phyloP scores from a whole-genome alignment of 2,329 filamentous ascomycete species.

The Blumeriella jaapii region DNA sequence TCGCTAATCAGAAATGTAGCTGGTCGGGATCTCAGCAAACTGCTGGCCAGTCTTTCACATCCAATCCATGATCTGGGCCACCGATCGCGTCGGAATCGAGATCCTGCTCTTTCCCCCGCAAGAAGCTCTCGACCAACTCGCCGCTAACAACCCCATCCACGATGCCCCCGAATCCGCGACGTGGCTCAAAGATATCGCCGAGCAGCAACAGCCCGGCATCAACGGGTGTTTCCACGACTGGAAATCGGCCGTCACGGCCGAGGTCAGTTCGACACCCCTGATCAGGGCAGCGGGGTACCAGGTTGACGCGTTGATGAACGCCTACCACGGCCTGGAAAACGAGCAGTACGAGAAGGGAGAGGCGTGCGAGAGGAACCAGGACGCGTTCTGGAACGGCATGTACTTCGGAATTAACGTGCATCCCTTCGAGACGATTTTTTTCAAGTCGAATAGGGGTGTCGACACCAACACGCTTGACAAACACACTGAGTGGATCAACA shows the following conservation, averaged over 20 bases:
- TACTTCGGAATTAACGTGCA: slow-evolving; percentile 23
- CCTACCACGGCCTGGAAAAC: slow-evolving; percentile 16
- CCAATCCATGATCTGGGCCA: slow-evolving; percentile 26
- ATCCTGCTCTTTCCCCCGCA: slow-evolving; percentile 18
- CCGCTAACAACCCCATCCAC: background rate
- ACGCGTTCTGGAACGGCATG: slow-evolving; percentile 15
- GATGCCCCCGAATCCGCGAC: background rate
- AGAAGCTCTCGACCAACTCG: slow-evolving; percentile 7
- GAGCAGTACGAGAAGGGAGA: slow-evolving; percentile 9
- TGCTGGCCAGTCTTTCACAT: slow-evolving; percentile 21
- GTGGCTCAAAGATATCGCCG: background rate
- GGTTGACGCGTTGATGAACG: slow-evolving; percentile 21
- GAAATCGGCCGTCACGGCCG: slow-evolving; percentile 16
- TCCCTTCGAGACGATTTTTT: slow-evolving; percentile 23
- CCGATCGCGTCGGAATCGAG: slow-evolving; percentile 18
- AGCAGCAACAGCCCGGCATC: slow-evolving; percentile 15
- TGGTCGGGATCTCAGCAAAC: slow-evolving; percentile 24
- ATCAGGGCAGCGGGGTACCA: slow-evolving; percentile 20
- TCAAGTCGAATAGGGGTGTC: slow-evolving; percentile 22
- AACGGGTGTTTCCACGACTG: slow-evolving; percentile 20
- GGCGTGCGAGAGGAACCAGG: slow-evolving; percentile 10
- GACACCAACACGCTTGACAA: slow-evolving; percentile 12
- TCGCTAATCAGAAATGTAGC: slow-evolving; percentile 13
- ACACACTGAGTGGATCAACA: slow-evolving; percentile 17
- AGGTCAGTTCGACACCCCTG: slow-evolving; percentile 16